A percentile compares a stretch with the other conserved stretches of the same genome.
These are phyloP conservation scores for Cutaneotrichosporon sp. DNA, from an alignment of 1,284 basidiomycete species.

Conservation along the genomic window DNA sequence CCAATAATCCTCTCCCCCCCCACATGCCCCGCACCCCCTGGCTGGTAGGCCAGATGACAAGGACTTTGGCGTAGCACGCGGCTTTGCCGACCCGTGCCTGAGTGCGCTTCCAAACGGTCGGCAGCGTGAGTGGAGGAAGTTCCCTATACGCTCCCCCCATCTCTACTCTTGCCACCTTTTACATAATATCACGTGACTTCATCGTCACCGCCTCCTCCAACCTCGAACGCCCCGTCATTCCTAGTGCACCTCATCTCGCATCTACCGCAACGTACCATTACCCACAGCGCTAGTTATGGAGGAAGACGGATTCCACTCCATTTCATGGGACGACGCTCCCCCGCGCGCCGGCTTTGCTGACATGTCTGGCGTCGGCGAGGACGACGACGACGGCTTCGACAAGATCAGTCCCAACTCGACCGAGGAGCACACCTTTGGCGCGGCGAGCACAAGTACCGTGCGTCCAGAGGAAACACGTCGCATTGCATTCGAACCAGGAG, in stretches of 20 bases:
- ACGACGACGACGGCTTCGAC: constrained; percentile 48
- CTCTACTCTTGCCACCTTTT: not conserved
- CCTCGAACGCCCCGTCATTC: not conserved
- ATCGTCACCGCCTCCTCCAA: not conserved
- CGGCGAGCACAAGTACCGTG: constrained; percentile 15
- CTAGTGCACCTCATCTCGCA: not conserved
- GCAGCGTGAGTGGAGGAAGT: too few species aligned
- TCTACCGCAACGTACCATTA: not conserved
- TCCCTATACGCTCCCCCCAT: not conserved
- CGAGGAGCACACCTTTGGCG: constrained; percentile 14
- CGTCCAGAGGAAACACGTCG: not conserved
- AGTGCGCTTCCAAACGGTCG: too few species aligned
- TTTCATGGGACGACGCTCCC: constrained; percentile 50
- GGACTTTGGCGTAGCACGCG: too few species aligned
- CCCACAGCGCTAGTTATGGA: constrained; percentile 24
- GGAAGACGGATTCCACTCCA: constrained; percentile 51
- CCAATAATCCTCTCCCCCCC: too few species aligned
- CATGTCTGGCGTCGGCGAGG: constrained; percentile 28
- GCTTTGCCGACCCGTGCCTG: too few species aligned
- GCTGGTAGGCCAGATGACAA: too few species aligned
- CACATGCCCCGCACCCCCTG: too few species aligned
- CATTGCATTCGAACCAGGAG: constrained; percentile 14
- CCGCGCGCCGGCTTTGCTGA: constrained; percentile 29
- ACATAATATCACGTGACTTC: not conserved
- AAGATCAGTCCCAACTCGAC: constrained; percentile 36